Evolutionary conservation across 2,329 filamentous ascomycete species (phyloP).

Genomic region (Xylariaceae sp.): DNA sequence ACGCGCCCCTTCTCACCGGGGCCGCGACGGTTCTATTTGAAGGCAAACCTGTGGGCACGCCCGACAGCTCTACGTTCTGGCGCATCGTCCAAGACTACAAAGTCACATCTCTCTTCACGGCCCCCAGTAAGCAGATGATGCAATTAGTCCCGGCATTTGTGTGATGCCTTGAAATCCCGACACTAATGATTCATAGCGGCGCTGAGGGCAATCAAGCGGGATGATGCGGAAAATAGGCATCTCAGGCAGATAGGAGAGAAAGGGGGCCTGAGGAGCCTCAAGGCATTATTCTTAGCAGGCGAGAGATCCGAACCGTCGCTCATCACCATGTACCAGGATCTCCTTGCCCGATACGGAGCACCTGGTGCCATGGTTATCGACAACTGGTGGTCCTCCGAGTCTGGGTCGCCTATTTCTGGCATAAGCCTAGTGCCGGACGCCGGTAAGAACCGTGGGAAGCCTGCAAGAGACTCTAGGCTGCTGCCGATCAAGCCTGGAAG

Average conservation of each 20-base stretch:
- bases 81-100: constrained; percentile 77
- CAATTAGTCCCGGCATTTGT: not conserved
- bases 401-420: constrained; percentile 54
- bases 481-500: constrained; percentile 73
- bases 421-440: constrained; percentile 52
- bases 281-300: constrained; percentile 77
- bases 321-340: constrained; percentile 70
- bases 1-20: constrained; percentile 77
- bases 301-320: constrained; percentile 87
- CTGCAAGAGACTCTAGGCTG: constrained; percentile 35
- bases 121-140: constrained; percentile 51
- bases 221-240: constrained; percentile 68
- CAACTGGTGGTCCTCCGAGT: constrained; percentile 59
- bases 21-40: constrained; percentile 86
- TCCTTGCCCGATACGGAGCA: constrained; percentile 63
- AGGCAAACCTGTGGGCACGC: constrained; percentile 89
- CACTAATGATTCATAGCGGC: constrained; percentile 43
- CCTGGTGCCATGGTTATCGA: constrained; percentile 54
- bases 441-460: constrained; percentile 47
- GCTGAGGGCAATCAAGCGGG: constrained; percentile 77
- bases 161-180: not conserved
- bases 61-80: constrained; percentile 85
- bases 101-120: constrained; percentile 79
- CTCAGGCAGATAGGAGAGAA: constrained; percentile 59
- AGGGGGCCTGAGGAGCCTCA: constrained; percentile 66